These are phyloP conservation scores for Begonia loranthoides DNA, from an alignment of 306 rosid genomes.

Conservation along the genomic window DNA sequence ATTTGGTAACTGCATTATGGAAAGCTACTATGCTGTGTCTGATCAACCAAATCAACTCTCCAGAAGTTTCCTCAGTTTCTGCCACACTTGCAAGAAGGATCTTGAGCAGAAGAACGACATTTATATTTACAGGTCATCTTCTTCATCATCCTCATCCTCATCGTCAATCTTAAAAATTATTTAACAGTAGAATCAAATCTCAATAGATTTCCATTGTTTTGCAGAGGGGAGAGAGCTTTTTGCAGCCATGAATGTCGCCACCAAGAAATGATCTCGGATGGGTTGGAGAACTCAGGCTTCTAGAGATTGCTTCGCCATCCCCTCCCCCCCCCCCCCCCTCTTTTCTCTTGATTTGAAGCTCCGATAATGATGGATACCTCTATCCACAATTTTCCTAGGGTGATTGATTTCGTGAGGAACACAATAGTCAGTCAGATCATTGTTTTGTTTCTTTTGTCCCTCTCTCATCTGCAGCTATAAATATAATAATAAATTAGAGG, in stretches of 20 bases:
- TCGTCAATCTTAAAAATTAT: not conserved
- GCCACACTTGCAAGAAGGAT: not conserved
- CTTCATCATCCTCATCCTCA: not conserved
- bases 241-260: not conserved
- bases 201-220: not conserved
- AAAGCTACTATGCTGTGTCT: constrained; percentile 15
- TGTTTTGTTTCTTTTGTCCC: too few species aligned
- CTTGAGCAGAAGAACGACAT: not conserved
- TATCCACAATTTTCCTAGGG: too few species aligned
- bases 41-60: not conserved
- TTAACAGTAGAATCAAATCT: not conserved
- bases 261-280: not conserved
- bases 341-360: too few species aligned
- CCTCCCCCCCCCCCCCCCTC: too few species aligned
- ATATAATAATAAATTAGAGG: too few species aligned
- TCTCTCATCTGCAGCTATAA: too few species aligned
- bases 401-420: too few species aligned
- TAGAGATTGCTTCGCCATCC: too few species aligned
- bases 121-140: not conserved
- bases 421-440: too few species aligned
- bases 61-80: not conserved
- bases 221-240: not conserved
- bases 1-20: constrained; percentile 64
- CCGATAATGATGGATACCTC: too few species aligned
- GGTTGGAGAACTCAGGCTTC: not conserved